Evolutionary conservation across 2,329 filamentous ascomycete genomes (phyloP).

Genomic region (Aschersonia sp.): DNA sequence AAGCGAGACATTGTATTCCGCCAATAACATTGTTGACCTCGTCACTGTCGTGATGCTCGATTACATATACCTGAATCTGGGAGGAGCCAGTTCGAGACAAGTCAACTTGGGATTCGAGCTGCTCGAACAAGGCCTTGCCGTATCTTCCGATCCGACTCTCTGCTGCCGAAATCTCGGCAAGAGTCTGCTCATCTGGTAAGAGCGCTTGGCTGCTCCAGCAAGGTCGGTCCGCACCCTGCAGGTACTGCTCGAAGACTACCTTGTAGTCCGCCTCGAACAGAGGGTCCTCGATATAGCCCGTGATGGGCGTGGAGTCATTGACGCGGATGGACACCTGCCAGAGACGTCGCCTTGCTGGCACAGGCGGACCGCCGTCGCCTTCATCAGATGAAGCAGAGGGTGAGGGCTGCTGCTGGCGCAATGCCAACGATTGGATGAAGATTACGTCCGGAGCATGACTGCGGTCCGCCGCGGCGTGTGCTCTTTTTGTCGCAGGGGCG

Average conservation of each 20-base stretch:
- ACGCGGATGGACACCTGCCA: conserved; percentile 11
- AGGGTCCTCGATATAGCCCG: conserved; percentile 10
- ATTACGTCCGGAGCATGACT: background rate
- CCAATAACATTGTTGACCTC: background rate
- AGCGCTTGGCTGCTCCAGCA: conserved; percentile 8
- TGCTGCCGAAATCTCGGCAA: conserved; percentile 4
- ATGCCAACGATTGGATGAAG: background rate
- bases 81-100: conserved; percentile 4
- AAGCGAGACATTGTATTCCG: conserved; percentile 13
- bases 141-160: conserved; percentile 10
- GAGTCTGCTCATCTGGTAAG: conserved; percentile 3
- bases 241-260: conserved; percentile 11
- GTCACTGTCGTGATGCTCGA: conserved; percentile 10
- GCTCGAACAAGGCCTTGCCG: conserved; percentile 7
- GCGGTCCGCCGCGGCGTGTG: background rate
- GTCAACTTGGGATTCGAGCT: conserved; percentile 6
- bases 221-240: conserved; percentile 10
- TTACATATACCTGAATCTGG: conserved; percentile 11
- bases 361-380: background rate
- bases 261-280: conserved; percentile 11
- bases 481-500: background rate
- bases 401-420: background rate
- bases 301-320: conserved; percentile 5
- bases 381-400: background rate
- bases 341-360: conserved; percentile 4